Base-by-base conservation (phyloP, 768 basidiomycete species). In the Termitomyces heimii region DNA sequence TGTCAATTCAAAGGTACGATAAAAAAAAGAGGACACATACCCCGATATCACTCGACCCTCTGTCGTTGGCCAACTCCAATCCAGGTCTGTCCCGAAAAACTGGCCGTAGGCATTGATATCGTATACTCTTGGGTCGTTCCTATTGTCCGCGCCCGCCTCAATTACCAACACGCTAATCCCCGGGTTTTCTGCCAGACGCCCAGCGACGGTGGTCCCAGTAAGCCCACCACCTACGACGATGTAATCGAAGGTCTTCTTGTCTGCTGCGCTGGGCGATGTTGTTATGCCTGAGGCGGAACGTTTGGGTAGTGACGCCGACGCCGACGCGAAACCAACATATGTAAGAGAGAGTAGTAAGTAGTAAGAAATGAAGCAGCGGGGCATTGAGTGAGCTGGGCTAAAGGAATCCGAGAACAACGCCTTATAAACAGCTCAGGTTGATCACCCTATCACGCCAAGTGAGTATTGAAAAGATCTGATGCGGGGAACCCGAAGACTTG, bases 71-170 rank as follows among this genome's bases (percentile, higher is more conserved):
- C 75, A 82, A 20, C 56, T 58, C 79, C 78, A 81, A 63, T 78
- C 77, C 40, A 82, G 63, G 2, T 73, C 67, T 14, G 72, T 69
- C 6, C 69, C 70, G 59, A 79, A 75, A 18, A 76, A 76, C 22
- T 69, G 63, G 5, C 71, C 67, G 61, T 77, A 82, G 29, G 68
- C 61, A 59, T 80, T 76, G 26, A 81, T 71, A 56, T 81, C 77
- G 48, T 75, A 79, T 1, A 82, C 73, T 12, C 70, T 64, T 2
- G 74, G 65, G 59, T 80, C 73, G 8, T 68, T 68, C 32, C 79
- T 71, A 58, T 80, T 67, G 60, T 81, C 80, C 6, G 65, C 70
- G 0, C 82, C 82, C 4, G 76, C 82, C 63, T 83, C 82, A 46
- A 83, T 71, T 53, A 82, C 66, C 4, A 82, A 70, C 2, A 84